Conservation (phyloP, 306 rosid species). For the Corylus americana region DNA sequence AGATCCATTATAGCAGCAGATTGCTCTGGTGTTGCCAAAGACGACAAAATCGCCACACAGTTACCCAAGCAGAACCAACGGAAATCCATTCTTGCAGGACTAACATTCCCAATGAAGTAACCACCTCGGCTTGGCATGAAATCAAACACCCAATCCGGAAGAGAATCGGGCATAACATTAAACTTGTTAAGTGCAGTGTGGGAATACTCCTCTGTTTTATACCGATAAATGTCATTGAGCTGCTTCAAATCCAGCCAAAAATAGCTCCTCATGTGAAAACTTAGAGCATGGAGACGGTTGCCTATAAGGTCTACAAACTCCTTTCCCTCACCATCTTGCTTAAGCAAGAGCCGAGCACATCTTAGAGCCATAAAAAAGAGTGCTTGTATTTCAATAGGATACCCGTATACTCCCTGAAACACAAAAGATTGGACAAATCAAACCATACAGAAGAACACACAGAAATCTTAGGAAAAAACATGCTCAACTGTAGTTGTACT, state of each 20-base stretch:
- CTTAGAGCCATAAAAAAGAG: slow-evolving; percentile 40
- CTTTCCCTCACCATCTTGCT: slow-evolving; percentile 33
- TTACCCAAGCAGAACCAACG: slow-evolving; percentile 47
- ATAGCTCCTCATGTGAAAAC: slow-evolving; percentile 36
- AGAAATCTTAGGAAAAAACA: not conserved
- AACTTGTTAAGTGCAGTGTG: slow-evolving; percentile 47
- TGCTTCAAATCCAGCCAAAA: slow-evolving; percentile 43
- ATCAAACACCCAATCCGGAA: slow-evolving; percentile 42
- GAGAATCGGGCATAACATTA: slow-evolving; percentile 45
- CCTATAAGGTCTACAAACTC: slow-evolving; percentile 31
- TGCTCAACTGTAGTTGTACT: too few relatives aligned
- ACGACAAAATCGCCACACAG: slow-evolving; percentile 38
- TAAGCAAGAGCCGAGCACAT: slow-evolving; percentile 32
- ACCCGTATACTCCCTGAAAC: slow-evolving; percentile 36
- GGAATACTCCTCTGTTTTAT: slow-evolving; percentile 48
- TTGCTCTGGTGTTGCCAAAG: slow-evolving; percentile 42
- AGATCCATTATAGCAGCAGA: slow-evolving; percentile 44
- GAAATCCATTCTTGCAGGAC: slow-evolving; percentile 47
- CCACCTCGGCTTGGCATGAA: slow-evolving; percentile 45
- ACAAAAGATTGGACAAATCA: not conserved
- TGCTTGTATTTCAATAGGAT: slow-evolving; percentile 44
- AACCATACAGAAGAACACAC: not conserved
- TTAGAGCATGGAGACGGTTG: slow-evolving; percentile 37
- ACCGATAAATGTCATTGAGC: slow-evolving; percentile 40
- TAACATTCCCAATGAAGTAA: slow-evolving; percentile 43